A percentile compares a stretch with the other conserved stretches of the same genome.
Evolutionary conservation across 169 alveolate species (phyloP).

Genomic region (Plasmodium chabaudi): DNA sequence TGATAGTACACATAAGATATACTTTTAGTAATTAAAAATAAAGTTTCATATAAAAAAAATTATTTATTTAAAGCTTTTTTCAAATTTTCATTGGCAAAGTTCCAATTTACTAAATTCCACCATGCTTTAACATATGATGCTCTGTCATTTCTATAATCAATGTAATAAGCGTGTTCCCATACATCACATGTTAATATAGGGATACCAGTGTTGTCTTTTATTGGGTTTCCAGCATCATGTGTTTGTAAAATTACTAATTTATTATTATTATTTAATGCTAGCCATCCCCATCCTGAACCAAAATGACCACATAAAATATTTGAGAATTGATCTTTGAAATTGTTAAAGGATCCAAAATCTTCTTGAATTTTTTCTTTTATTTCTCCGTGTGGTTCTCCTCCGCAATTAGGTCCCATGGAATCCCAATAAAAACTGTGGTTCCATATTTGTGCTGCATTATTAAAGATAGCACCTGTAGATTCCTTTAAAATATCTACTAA

Average conservation of each 20-base stretch:
- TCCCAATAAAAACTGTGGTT: conserved; percentile 96
- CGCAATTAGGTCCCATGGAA: conserved; percentile 93
- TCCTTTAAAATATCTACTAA: conserved; percentile 83
- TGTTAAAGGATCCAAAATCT: conserved; percentile 90
- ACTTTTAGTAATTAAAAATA: background rate
- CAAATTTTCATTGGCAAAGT: conserved; percentile 87
- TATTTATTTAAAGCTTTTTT: conserved; percentile 73
- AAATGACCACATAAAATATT: conserved; percentile 91
- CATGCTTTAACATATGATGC: conserved; percentile 92
- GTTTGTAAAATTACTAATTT: conserved; percentile 93
- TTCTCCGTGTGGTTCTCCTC: conserved; percentile 92
- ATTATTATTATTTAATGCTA: conserved; percentile 92
- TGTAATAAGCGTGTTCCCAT: conserved; percentile 98
- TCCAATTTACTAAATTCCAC: conserved; percentile 97
- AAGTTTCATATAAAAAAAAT: background rate
- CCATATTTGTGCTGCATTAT: conserved; percentile 94
- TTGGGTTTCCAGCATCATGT: conserved; percentile 94
- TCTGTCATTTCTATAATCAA: conserved; percentile 94
- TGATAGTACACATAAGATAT: background rate
- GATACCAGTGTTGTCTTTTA: conserved; percentile 88
- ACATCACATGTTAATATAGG: conserved; percentile 95
- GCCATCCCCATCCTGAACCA: conserved; percentile 99
- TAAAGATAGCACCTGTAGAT: conserved; percentile 88
- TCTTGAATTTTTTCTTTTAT: conserved; percentile 87
- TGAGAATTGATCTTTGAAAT: conserved; percentile 89